A percentile compares a stretch with the other conserved stretches of the same genome.
Conservation (phyloP, 768 basidiomycete genomes). For the Termitomyces sp. region DNA sequence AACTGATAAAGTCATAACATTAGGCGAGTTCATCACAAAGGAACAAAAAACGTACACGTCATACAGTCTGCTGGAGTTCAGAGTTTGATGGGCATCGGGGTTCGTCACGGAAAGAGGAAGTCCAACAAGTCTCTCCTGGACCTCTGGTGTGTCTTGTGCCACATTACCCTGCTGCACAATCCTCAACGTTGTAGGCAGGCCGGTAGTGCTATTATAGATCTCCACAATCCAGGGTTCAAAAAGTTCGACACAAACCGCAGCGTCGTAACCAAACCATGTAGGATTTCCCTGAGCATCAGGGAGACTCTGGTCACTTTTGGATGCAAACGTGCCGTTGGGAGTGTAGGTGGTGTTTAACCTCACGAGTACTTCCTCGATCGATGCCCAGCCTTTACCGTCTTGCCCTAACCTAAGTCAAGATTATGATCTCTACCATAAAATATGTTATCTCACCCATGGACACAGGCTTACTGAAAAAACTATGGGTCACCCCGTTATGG, state of each 20-base stretch:
- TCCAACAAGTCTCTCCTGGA: constrained; percentile 18
- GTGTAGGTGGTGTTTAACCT: constrained; percentile 30
- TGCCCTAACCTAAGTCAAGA: constrained; percentile 12
- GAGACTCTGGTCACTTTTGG: constrained; percentile 11
- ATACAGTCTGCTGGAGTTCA: constrained; percentile 23
- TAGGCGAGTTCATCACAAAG: background rate
- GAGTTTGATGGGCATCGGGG: no score
- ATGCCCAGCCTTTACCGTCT: constrained; percentile 27
- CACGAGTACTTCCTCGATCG: constrained; percentile 29
- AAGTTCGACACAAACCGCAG: constrained; percentile 31
- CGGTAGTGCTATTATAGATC: constrained; percentile 27
- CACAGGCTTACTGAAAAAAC: constrained; percentile 21
- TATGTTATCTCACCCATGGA: constrained; percentile 18
- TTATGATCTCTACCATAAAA: background rate
- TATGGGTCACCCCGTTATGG: constrained; percentile 25
- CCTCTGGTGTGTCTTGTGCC: constrained; percentile 10
- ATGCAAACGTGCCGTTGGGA: constrained; percentile 24
- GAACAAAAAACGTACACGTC: constrained; percentile 15
- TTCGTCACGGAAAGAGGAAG: constrained; percentile 12
- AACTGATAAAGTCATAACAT: constrained; percentile 12
- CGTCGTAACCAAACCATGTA: constrained; percentile 33
- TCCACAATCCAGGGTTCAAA: constrained; percentile 40
- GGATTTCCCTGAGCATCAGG: constrained; percentile 21
- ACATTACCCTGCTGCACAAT: constrained; percentile 26
- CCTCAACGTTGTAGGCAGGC: constrained; percentile 22